phyloP scores from a whole-genome alignment of 768 basidiomycete species.

The Cyclocybe cylindracea region DNA sequence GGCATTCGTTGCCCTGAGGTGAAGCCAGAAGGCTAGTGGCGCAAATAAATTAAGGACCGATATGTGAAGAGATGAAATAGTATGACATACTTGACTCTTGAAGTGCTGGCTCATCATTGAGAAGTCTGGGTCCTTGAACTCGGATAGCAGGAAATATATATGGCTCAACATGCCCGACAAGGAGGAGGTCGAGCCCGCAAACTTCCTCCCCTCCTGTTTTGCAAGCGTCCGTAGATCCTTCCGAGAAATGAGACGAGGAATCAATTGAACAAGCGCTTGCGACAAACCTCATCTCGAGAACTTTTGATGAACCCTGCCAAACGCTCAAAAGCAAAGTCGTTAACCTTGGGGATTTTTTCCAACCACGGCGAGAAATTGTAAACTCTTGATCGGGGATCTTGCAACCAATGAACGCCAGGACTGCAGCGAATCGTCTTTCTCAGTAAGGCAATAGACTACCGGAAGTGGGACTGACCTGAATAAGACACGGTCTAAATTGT shows the following conservation, averaged over 20 bases:
- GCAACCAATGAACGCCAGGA: conserved; percentile 86
- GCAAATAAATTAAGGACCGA: neutral
- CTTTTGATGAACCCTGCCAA: conserved; percentile 74
- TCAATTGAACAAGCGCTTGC: neutral
- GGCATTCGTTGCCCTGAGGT: conserved; percentile 82
- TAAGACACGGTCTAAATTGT: conserved; percentile 55
- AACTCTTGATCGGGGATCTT: conserved; percentile 81
- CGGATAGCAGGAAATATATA: conserved; percentile 85
- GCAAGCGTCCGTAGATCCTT: conserved; percentile 72
- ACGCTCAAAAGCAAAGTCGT: conserved; percentile 84
- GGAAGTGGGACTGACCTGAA: conserved; percentile 29
- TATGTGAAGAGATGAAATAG: neutral
- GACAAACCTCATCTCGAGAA: conserved; percentile 68
- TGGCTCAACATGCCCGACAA: conserved; percentile 82
- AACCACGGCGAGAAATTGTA: conserved; percentile 83
- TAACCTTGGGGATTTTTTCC: conserved; percentile 71
- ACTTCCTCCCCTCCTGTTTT: conserved; percentile 54
- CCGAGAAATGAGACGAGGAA: neutral
- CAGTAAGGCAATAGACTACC: neutral
- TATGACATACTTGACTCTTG: conserved; percentile 48
- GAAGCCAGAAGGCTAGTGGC: conserved; percentile 56
- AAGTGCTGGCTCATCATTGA: conserved; percentile 63
- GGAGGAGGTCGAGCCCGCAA: conserved; percentile 89
- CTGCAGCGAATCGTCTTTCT: conserved; percentile 36
- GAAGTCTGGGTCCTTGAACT: conserved; percentile 65